These are phyloP conservation scores for Bertia moriformis DNA, from an alignment of 2,329 filamentous ascomycete species.

Conservation along the genomic window DNA sequence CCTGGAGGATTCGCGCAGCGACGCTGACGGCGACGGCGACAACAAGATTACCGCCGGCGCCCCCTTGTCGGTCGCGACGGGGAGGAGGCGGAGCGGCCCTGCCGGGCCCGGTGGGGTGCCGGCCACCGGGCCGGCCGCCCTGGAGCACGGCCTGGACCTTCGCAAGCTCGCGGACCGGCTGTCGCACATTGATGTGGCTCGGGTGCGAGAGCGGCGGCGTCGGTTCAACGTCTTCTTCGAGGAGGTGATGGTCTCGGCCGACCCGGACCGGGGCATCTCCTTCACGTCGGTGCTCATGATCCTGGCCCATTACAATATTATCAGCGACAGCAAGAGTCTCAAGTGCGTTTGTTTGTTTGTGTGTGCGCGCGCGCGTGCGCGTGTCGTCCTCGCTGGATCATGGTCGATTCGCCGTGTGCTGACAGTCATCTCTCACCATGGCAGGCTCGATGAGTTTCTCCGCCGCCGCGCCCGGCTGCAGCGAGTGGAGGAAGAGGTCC, in stretches of 20 bases:
- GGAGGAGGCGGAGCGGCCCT: slow-evolving; percentile 21
- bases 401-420: no score
- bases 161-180: slow-evolving; percentile 62
- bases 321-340: slow-evolving; percentile 91
- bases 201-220: slow-evolving; percentile 61
- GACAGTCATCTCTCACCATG: no score
- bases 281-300: slow-evolving; percentile 92
- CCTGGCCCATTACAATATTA: slow-evolving; percentile 94
- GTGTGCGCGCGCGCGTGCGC: slow-evolving; percentile 2
- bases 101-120: no score
- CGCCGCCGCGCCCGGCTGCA: slow-evolving; percentile 79
- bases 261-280: slow-evolving; percentile 75
- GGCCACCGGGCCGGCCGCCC: slow-evolving; percentile 11
- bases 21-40: no score
- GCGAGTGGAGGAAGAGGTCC: slow-evolving; percentile 86
- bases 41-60: slow-evolving; percentile 35
- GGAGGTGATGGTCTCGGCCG: slow-evolving; percentile 84
- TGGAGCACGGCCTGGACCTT: slow-evolving; percentile 46
- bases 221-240: slow-evolving; percentile 90
- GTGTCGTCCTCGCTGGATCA: no score
- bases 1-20: slow-evolving; percentile 65
- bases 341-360: slow-evolving; percentile 46
- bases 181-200: slow-evolving; percentile 54
- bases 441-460: slow-evolving; percentile 82
- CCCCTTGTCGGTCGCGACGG: neutral